Evolutionary conservation across 805 yeast genomes (phyloP).

Genomic region (Zygosaccharomyces siamensis): DNA sequence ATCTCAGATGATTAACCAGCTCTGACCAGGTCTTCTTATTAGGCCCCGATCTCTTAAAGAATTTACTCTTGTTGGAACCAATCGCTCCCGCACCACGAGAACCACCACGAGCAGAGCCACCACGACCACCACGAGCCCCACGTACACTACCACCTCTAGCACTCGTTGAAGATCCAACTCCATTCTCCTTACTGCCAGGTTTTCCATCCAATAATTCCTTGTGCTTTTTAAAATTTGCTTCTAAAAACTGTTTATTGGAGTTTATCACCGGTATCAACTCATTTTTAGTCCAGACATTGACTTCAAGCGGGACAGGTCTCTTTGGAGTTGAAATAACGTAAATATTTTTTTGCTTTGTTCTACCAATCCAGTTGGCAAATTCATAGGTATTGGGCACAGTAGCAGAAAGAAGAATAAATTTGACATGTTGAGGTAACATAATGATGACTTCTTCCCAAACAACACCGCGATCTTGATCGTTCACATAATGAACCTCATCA

Average conservation of each 20-base stretch:
- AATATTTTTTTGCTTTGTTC: constrained; percentile 93
- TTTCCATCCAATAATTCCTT: constrained; percentile 45
- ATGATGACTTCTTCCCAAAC: constrained; percentile 99
- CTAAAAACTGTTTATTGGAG: constrained; percentile 64
- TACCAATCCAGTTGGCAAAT: constrained; percentile 97
- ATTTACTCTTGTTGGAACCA: constrained; percentile 35
- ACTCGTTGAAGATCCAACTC: constrained; percentile 34
- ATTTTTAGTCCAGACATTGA: constrained; percentile 77
- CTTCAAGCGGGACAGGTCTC: constrained; percentile 93
- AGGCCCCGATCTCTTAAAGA: constrained; percentile 57
- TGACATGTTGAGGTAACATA: constrained; percentile 95
- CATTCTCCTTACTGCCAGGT: constrained; percentile 40
- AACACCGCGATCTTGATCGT: constrained; percentile 95
- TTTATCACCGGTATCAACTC: constrained; percentile 69
- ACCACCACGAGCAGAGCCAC: constrained; percentile 35
- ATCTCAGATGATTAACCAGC: constrained; percentile 64
- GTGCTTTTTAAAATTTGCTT: constrained; percentile 58
- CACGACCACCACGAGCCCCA: constrained; percentile 27
- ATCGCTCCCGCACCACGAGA: constrained; percentile 40
- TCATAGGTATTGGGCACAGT: constrained; percentile 98
- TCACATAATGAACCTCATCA: constrained; percentile 97
- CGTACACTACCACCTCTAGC: constrained; percentile 29
- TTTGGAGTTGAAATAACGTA: constrained; percentile 95
- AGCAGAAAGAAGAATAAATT: constrained; percentile 85
- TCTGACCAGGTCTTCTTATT: constrained; percentile 74